Evolutionary conservation across 2,329 filamentous ascomycete species (phyloP).

Genomic region (Emmonsia crescens): DNA sequence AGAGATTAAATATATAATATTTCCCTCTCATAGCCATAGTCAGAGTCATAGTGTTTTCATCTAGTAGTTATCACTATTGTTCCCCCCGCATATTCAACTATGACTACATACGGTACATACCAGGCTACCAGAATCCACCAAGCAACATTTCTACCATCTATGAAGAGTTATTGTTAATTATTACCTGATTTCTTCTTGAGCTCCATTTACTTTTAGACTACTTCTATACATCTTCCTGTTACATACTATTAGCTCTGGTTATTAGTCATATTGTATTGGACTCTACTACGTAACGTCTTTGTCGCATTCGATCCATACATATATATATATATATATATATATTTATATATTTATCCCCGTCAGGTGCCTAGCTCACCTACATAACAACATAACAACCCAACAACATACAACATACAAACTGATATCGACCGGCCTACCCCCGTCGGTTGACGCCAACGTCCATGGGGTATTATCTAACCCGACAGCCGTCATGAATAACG

Average conservation of each 20-base stretch:
- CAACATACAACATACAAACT: not conserved
- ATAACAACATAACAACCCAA: too few relatives aligned
- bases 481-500: slow-evolving; percentile 44
- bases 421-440: not conserved
- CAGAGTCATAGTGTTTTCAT: too few relatives aligned
- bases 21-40: too few relatives aligned
- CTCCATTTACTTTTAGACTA: not conserved
- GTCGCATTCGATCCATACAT: not conserved
- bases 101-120: too few relatives aligned
- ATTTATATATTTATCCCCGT: not conserved
- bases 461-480: slow-evolving; percentile 1
- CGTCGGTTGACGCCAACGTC: not conserved
- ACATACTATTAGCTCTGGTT: not conserved
- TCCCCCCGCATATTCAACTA: too few relatives aligned
- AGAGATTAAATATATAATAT: too few relatives aligned
- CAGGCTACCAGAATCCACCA: too few relatives aligned
- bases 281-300: not conserved
- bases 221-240: not conserved
- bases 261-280: not conserved
- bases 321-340: not conserved
- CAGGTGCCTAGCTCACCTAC: not conserved
- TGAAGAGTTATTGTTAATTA: not conserved
- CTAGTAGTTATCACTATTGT: too few relatives aligned
- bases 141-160: not conserved
- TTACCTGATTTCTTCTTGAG: not conserved